Base-by-base conservation (phyloP, 192 early-diverging fungal genomes). In the Backusella parvicylindrica region DNA sequence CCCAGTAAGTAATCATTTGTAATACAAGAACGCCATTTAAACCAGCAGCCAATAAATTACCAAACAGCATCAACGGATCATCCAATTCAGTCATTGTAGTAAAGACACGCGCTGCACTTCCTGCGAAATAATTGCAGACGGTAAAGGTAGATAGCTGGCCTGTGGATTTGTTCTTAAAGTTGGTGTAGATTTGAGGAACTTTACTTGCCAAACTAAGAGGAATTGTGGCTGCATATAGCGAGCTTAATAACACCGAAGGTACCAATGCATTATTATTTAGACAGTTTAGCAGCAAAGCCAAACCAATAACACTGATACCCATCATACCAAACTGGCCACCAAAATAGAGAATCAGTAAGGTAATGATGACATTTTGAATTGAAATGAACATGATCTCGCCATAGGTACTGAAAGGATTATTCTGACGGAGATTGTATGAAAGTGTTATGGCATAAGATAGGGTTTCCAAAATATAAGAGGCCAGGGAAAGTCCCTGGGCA, bases 131-230 rank as follows among this genome's bases (percentile, higher is more conserved):
- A 79, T 96, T 92, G 77, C 94, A 88, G 16, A 95, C 89, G 0
- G 98, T 93, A 81, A 99, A 92, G 9, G 91, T 91, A 33, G 95
- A 96, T 12, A 99, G 82, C 79, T 96, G 94, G 21, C 98, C 98
- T 15, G 97, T 97, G 65, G 88, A 92, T 32, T 89, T 84, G 80
- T 94, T 95, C 65, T 84, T 85, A 75, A 90, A 92, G 84, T 96
- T 99, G 68, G 89, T 85, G 64, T 86, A 86, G 38, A 98, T 96
- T 83, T 99, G 97, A 32, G 97, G 97, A 7, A 97, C 82, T 78
- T 96, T 93, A 68, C 92, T 92, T 12, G 89, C 89, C 32, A 96
- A 80, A 21, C 89, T 88, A 75, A 96, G 84, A 35, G 95, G 90
- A 70, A 97, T 94, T 6, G 94, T 92, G 26, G 82, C 76, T 13